phyloP scores from a whole-genome alignment of 306 rosid species.

The Casuarina cunninghamiana region DNA sequence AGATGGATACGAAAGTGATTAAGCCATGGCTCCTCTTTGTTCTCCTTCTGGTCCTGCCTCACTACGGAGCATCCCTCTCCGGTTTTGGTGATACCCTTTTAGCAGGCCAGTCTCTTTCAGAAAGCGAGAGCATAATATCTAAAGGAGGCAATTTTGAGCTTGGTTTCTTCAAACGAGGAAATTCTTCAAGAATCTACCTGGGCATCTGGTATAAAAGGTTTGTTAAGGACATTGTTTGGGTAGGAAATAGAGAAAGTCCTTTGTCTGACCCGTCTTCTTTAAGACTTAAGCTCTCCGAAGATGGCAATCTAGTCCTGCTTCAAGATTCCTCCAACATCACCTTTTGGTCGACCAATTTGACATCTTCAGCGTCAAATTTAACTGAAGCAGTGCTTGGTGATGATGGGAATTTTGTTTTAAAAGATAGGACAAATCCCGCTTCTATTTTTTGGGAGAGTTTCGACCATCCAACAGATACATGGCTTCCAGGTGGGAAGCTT shows the following conservation, averaged over 20 bases:
- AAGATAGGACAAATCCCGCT: too few relatives aligned
- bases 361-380: background rate
- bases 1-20: too few relatives aligned
- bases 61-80: too few relatives aligned
- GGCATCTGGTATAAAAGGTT: background rate
- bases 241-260: slow-evolving; percentile 1
- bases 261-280: background rate
- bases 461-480: background rate
- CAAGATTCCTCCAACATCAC: background rate
- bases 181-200: background rate
- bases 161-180: background rate
- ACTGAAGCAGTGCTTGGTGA: background rate
- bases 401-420: background rate
- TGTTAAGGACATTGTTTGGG: background rate
- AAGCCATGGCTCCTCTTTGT: too few relatives aligned
- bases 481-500: slow-evolving; percentile 44
- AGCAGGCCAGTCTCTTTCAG: too few relatives aligned
- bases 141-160: background rate
- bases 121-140: too few relatives aligned
- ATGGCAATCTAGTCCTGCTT: background rate
- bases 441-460: too few relatives aligned
- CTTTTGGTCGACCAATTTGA: background rate
- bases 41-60: too few relatives aligned
- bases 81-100: too few relatives aligned
- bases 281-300: background rate